A percentile compares a stretch with the other conserved stretches of the same genome.
These are phyloP conservation scores for Clonostachys solani DNA, from an alignment of 2,329 filamentous ascomycete species.

Conservation along the genomic window DNA sequence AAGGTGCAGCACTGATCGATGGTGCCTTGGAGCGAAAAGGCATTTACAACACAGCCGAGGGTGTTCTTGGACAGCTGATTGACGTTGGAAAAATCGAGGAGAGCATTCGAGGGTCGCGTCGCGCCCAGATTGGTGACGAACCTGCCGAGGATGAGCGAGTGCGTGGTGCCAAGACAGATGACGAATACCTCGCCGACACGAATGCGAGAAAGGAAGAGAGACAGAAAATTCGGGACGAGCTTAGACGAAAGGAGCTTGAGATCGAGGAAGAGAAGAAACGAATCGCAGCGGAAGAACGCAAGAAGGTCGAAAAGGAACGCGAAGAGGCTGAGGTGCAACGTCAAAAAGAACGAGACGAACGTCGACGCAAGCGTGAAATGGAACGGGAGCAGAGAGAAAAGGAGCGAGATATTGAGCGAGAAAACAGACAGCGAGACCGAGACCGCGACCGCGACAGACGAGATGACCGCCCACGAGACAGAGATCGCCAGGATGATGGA, in stretches of 20 bases:
- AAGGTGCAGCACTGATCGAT: slow-evolving; percentile 72
- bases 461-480: slow-evolving; percentile 19
- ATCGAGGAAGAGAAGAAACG: slow-evolving; percentile 58
- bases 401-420: slow-evolving; percentile 31
- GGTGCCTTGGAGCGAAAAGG: slow-evolving; percentile 73
- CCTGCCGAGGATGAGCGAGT: slow-evolving; percentile 60
- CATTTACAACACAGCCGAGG: slow-evolving; percentile 68
- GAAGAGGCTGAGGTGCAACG: slow-evolving; percentile 45
- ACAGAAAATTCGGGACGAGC: slow-evolving; percentile 55
- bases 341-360: slow-evolving; percentile 44
- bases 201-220: slow-evolving; percentile 55
- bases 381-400: slow-evolving; percentile 51
- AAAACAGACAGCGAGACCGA: slow-evolving; percentile 32
- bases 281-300: slow-evolving; percentile 53
- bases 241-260: slow-evolving; percentile 53
- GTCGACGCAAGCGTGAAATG: slow-evolving; percentile 45
- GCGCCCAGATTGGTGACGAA: slow-evolving; percentile 65
- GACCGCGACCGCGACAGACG: slow-evolving; percentile 27
- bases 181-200: slow-evolving; percentile 67
- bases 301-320: slow-evolving; percentile 40
- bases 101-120: slow-evolving; percentile 64
- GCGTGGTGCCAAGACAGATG: slow-evolving; percentile 68
- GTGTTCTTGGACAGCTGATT: slow-evolving; percentile 63
- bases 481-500: slow-evolving; percentile 26
- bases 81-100: slow-evolving; percentile 64